These are phyloP conservation scores for Alternaria novae-zelandiae DNA, from an alignment of 2,329 filamentous ascomycete species.

Conservation along the genomic window DNA sequence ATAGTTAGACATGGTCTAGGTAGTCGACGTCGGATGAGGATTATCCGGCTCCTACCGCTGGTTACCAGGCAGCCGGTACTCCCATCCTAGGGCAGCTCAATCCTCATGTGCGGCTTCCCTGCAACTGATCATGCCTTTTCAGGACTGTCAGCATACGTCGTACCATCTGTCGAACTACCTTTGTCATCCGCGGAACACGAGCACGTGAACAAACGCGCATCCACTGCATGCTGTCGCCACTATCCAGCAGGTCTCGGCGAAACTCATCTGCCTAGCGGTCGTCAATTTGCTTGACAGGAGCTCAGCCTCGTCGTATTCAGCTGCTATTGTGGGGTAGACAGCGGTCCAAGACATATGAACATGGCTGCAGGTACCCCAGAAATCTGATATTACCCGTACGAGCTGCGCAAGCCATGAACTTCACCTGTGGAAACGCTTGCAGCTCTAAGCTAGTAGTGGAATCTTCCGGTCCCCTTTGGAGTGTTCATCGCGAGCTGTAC, in stretches of 20 bases:
- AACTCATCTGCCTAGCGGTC: background rate
- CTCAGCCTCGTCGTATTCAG: conserved; percentile 6
- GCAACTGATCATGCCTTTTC: conserved; percentile 1
- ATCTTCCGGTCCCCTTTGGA: background rate
- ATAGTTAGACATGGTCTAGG: background rate
- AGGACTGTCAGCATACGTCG: conserved; percentile 3
- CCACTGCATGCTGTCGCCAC: background rate
- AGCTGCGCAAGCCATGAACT: conserved; percentile 8
- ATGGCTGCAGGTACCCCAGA: conserved; percentile 7
- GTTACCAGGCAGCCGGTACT: conserved; percentile 14
- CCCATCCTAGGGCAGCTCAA: background rate
- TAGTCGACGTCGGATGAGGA: background rate
- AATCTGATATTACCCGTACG: conserved; percentile 35
- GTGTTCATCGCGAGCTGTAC: background rate
- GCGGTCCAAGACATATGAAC: conserved; percentile 13
- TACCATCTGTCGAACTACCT: background rate
- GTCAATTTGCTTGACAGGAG: background rate
- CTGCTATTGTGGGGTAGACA: conserved; percentile 23
- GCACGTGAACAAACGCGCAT: background rate
- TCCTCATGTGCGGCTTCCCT: conserved; percentile 1
- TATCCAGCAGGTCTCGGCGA: background rate
- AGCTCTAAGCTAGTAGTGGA: background rate
- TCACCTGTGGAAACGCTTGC: background rate
- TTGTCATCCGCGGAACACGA: conserved; percentile 2
- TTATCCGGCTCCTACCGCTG: conserved; percentile 27